phyloP scores from a whole-genome alignment of 2,329 filamentous ascomycete species.

The Colletotrichum truncatum region DNA sequence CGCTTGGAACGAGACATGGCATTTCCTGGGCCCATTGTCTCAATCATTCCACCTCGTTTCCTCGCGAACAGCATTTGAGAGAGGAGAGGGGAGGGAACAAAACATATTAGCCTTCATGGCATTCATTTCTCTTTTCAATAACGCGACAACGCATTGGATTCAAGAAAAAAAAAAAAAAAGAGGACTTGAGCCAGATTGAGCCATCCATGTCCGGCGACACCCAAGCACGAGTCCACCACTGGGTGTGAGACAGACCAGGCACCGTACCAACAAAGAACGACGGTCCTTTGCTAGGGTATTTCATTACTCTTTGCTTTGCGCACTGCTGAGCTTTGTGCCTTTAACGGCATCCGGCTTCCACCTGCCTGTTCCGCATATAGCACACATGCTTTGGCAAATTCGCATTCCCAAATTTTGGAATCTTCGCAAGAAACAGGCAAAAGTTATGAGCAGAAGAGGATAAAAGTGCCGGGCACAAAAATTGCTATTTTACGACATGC shows the following conservation, averaged over 20 bases:
- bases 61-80: conserved; percentile 4
- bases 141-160: too few relatives aligned
- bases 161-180: not conserved
- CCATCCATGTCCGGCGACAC: conserved; percentile 18
- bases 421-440: not conserved
- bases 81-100: not conserved
- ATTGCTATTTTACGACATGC: conserved; percentile 26
- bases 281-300: conserved; percentile 5
- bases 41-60: conserved; percentile 23
- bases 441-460: not conserved
- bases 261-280: conserved; percentile 23
- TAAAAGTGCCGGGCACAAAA: conserved; percentile 16
- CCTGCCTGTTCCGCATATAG: too few relatives aligned
- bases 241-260: conserved; percentile 16
- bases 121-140: too few relatives aligned
- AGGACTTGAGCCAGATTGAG: conserved; percentile 2
- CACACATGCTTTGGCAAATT: too few relatives aligned
- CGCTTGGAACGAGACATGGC: conserved; percentile 22
- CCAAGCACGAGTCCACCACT: conserved; percentile 22
- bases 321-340: not conserved
- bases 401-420: too few relatives aligned
- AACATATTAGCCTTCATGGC: too few relatives aligned
- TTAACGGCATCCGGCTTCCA: too few relatives aligned
- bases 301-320: not conserved
- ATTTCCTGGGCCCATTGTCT: conserved; percentile 10